A percentile compares a stretch with the other conserved stretches of the same genome.
Evolutionary conservation across 768 basidiomycete species (phyloP).

Genomic region (Mycena albidolilacea): DNA sequence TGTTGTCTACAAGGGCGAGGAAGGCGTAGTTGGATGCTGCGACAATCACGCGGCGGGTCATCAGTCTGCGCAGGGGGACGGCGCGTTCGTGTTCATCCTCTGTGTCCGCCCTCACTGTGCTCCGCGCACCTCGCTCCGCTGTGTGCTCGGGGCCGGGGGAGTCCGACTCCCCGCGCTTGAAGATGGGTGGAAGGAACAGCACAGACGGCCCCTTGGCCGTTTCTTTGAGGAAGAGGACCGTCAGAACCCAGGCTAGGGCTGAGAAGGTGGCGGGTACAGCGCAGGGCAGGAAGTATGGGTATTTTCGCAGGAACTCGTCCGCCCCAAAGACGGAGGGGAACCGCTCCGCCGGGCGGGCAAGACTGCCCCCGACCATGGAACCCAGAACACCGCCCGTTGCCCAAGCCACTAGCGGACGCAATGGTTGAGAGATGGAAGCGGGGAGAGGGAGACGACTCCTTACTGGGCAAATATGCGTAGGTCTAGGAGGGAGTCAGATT

Average conservation of each 20-base stretch:
- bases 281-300: constrained; percentile 74
- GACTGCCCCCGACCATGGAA: constrained; percentile 64
- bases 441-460: not conserved
- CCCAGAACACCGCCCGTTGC: constrained; percentile 45
- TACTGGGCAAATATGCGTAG: constrained; percentile 74
- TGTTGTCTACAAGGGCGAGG: constrained; percentile 67
- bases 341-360: constrained; percentile 64
- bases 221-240: constrained; percentile 61
- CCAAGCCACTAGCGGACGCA: constrained; percentile 46
- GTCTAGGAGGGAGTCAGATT: constrained; percentile 51
- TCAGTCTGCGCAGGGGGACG: constrained; percentile 55
- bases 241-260: constrained; percentile 59
- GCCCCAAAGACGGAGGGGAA: constrained; percentile 64
- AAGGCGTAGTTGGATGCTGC: constrained; percentile 79
- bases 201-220: constrained; percentile 34
- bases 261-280: constrained; percentile 66
- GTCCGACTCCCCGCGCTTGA: not conserved
- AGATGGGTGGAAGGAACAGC: constrained; percentile 10
- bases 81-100: constrained; percentile 42
- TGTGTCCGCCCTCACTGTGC: not conserved
- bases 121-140: constrained; percentile 4
- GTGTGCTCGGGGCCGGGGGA: constrained; percentile 2
- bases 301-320: constrained; percentile 58
- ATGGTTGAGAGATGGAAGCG: not conserved
- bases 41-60: constrained; percentile 72